Evolutionary conservation across 805 yeast genomes (phyloP).

Genomic region (Yarrowia sp.): DNA sequence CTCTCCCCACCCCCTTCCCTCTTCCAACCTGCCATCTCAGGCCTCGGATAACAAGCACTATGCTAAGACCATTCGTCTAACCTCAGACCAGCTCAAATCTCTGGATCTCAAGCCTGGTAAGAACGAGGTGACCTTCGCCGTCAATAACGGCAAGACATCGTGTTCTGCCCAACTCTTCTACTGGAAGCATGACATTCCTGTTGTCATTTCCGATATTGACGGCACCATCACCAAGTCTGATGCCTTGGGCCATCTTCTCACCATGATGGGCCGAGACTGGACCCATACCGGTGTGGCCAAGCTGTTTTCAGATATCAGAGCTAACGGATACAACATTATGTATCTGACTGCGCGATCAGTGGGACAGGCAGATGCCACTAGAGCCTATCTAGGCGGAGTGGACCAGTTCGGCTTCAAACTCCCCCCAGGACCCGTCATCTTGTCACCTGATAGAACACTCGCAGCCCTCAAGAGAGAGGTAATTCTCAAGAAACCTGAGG

Average conservation of each 20-base stretch:
- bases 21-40: constrained; percentile 26
- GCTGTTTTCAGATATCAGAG: constrained; percentile 77
- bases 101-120: constrained; percentile 73
- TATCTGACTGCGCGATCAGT: constrained; percentile 93
- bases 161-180: constrained; percentile 69
- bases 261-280: constrained; percentile 95
- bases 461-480: constrained; percentile 93
- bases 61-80: constrained; percentile 84
- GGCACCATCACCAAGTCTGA: constrained; percentile 98
- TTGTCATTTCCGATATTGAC: constrained; percentile 95
- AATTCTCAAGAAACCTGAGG: constrained; percentile 91
- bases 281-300: constrained; percentile 95
- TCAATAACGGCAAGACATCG: constrained; percentile 77
- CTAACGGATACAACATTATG: constrained; percentile 89
- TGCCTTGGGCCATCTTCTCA: constrained; percentile 92
- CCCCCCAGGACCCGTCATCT: constrained; percentile 89
- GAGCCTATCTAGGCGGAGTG: constrained; percentile 75
- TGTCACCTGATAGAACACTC: constrained; percentile 94
- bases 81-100: constrained; percentile 80
- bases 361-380: constrained; percentile 90
- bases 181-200: constrained; percentile 82
- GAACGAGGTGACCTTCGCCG: constrained; percentile 73
- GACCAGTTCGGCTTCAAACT: constrained; percentile 69
- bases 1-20: neutral
- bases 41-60: constrained; percentile 40